Base-by-base conservation (phyloP, 345 rosid species). In the Sisymbrium irio region DNA sequence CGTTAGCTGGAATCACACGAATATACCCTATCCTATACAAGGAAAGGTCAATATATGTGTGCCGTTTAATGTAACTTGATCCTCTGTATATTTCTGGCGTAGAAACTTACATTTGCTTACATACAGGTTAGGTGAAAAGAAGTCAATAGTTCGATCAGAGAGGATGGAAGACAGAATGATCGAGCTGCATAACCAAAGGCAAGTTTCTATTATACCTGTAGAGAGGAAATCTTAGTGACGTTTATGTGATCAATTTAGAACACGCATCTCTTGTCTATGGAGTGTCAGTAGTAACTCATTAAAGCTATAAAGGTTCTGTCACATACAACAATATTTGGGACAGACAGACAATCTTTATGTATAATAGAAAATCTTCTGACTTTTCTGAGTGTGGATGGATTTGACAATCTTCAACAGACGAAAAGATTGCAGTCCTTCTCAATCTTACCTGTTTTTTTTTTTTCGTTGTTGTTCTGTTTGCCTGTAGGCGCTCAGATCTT, bases 1-100 rank as follows among this genome's bases (percentile, higher is more conserved):
- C 94, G 40, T 70, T 91, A 75, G 86, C 88, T 54, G 98, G 98
- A 76, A 81, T 94, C 49, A 88, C 89, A 65, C 84, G 98, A 30
- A 71, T 94, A 75, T 94, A 94, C 72, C 97, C 98, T 33, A 73
- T 88, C 79, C 84, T 91, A n/a, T 94, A 85, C 88, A 91, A 81
- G 85, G 98, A 91, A 81, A 89, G 88, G 96, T 89, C 77, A 78
- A 45, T 59, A 65, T 32, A 49, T 59, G 30, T 25, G 41, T 68
- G 15, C n/a, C 65, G 25, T 30, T 64, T 41, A 50, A 78, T 62
- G 62, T 62, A 75, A 59, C n/a, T 50, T 60, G 30, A 56, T 19
- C 69, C 35, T 53, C 28, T 30, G 36, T 65, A 35, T 58, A 51
- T 55, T 41, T 20, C 65, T 49, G n/a, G 37, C 35, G 6, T 32